Conservation (phyloP, 2,329 filamentous ascomycete species). For the Colletotrichum gigasporum region DNA sequence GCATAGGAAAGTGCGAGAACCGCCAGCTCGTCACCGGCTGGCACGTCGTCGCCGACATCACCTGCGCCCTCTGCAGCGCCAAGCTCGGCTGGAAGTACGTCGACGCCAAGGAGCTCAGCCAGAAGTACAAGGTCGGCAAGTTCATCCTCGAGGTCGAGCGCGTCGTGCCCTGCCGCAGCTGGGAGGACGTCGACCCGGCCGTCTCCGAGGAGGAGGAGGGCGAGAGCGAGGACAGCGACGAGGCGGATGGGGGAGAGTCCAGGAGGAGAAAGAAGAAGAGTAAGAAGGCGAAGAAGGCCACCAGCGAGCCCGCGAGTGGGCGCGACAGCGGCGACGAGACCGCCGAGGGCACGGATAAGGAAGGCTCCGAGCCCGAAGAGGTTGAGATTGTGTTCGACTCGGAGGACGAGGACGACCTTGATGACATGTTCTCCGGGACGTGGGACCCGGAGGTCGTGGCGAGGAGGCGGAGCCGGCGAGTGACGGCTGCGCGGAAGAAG, state of each 20-base stretch:
- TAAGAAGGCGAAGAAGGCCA: conserved; percentile 10
- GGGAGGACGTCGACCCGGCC: conserved; percentile 63
- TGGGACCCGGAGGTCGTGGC: conserved; percentile 67
- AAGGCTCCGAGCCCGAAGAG: conserved; percentile 36
- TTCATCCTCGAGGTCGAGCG: conserved; percentile 72
- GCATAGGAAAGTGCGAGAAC: conserved; percentile 62
- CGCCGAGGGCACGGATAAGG: background rate
- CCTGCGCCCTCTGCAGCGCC: conserved; percentile 62
- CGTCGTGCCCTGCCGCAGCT: conserved; percentile 60
- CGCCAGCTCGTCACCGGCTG: conserved; percentile 69
- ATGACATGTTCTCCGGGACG: conserved; percentile 69
- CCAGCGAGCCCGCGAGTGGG: conserved; percentile 28
- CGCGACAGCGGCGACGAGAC: conserved; percentile 19
- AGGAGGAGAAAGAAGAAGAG: conserved; percentile 10
- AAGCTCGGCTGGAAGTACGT: conserved; percentile 76
- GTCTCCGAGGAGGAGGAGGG: conserved; percentile 22
- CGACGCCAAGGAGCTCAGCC: conserved; percentile 65
- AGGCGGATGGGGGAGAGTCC: background rate
- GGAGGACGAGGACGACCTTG: conserved; percentile 73
- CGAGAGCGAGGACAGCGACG: conserved; percentile 14
- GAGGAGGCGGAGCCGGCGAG: conserved; percentile 53
- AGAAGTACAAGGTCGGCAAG: conserved; percentile 75
- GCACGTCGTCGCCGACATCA: conserved; percentile 72
- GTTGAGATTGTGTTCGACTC: conserved; percentile 67
- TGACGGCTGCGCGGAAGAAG: conserved; percentile 33